These are phyloP conservation scores for Lathyrus sativus DNA, from an alignment of 306 rosid genomes.

Conservation along the genomic window DNA sequence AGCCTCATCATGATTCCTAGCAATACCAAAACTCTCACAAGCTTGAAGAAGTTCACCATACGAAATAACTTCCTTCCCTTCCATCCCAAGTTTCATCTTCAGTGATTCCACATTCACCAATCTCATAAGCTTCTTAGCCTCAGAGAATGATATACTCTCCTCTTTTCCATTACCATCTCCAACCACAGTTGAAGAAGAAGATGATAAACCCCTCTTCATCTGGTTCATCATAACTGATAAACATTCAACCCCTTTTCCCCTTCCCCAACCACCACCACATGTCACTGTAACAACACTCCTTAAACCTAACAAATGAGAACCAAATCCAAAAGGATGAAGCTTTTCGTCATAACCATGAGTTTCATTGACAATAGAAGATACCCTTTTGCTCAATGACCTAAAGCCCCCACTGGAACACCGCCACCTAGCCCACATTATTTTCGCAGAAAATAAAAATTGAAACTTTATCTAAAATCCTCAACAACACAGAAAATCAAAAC, in stretches of 20 bases:
- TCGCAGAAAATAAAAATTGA: constrained; percentile 4
- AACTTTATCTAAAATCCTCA: constrained; percentile 9
- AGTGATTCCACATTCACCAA: constrained; percentile 84
- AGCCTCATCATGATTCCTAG: constrained; percentile 74
- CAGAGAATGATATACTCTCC: constrained; percentile 55
- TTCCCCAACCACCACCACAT: constrained; percentile 29
- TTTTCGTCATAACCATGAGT: constrained; percentile 31
- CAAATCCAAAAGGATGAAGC: constrained; percentile 29
- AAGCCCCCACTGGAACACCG: constrained; percentile 27
- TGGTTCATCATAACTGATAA: constrained; percentile 37
- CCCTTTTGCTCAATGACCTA: constrained; percentile 39
- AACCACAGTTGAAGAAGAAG: constrained; percentile 4
- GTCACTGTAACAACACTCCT: constrained; percentile 30
- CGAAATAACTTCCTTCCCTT: constrained; percentile 69
- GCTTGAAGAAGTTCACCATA: constrained; percentile 75
- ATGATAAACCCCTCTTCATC: constrained; percentile 38
- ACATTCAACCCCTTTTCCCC: constrained; percentile 4
- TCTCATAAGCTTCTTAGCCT: constrained; percentile 90
- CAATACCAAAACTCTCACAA: constrained; percentile 75
- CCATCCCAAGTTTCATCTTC: constrained; percentile 68
- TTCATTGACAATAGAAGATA: constrained; percentile 33
- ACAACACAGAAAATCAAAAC: constrained; percentile 17
- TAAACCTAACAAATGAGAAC: constrained; percentile 38
- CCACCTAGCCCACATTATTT: constrained; percentile 56
- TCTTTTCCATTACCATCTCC: constrained; percentile 33